Evolutionary conservation across 208 protist genomes (phyloP), one percentile per base, ranked within the genome.

Genomic region (Lotmaria passim): DNA sequence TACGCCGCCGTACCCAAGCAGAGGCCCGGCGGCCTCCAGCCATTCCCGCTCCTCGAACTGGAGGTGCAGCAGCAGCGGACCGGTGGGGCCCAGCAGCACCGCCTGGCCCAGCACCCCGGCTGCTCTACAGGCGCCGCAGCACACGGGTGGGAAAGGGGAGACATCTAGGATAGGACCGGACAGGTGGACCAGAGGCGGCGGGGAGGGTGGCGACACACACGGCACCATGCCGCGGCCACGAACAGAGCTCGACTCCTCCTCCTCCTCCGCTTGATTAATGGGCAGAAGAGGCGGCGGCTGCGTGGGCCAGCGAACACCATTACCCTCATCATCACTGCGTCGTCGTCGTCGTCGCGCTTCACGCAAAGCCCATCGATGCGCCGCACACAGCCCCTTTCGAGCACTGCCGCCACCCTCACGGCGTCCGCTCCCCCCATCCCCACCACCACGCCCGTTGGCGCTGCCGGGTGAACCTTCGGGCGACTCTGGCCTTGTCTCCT

Each of bases 61-160:
- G 15, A 86, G 58, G 63, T 90, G 82, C 21, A 93, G 60, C 11
- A 90, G 17, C 28, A 93, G 82, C 17, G 87, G 85, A 0, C 87
- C 87, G 15, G 76, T 73, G 23, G 87, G 85, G 52, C 69, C 75
- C 24, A 90, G 60, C 56, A 90, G 77, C 52, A 93, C 58, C 17
- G 85, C 85, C 68, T 93, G 84, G 10, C 74, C 82, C 19, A 68
- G 55, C 11, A 87, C 74, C 24, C 78, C 79, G 0, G 69, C 60
- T 26, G 72, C 70, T 7, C 62, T 26, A 36, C 80, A 82, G 21
- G 47, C 51, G 0, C 87, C 87, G 46, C 87, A 93, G 71, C 75
- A 85, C 50, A 75, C 74, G 15, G 83, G 61, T 28, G 58, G 62
- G 36, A 83, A 56, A 21, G 52, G 59, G 0, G 60, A 28, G 1